Evolutionary conservation across 371 early-diverging fungal genomes (phyloP), one percentile per base, ranked within the genome.

Genomic region (Mucor sp.): DNA sequence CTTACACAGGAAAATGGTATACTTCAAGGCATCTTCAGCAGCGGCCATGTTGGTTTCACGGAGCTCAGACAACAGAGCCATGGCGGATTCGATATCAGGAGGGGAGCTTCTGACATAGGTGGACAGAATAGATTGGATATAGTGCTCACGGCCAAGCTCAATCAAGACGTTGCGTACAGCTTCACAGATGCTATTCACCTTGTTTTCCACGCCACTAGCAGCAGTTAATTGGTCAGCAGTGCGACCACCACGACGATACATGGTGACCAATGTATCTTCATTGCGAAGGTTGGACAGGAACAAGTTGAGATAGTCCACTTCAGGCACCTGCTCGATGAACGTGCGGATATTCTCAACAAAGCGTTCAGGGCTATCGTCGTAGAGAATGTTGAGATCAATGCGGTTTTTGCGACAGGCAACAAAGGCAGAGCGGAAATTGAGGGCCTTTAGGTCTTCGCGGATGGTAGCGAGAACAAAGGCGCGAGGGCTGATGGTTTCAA

Each of bases 401-500:
- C 98, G 87, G 78, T 98, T 95, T 63, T 87, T 89, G 43, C 98
- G 90, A 77, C 97, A 97, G 1, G 85, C 78, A 17, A 92, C 58
- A 60, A 98, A 94, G 0, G 98, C 99, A 6, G 85, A 84, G 33
- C 85, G 79, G 77, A 91, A 98, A 35, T 92, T 86, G 23, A 81
- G 70, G n/a, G 82, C 75, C 63, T 91, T 86, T 28, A 97, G 62
- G 12, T 85, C 75, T 41, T 90, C 84, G 7, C 94, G 85, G n/a
- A 97, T 91, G 7, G 86, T 77, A 0, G 93, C 86, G 19, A 98
- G 79, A 0, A 97, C 96, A 73, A 99, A 79, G 1, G 97, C 94
- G 6, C 98, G 89, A 5, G 99, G 99, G 28, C 87, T 85, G n/a
- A 99, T 85, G 0, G 98, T 97, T 76, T 99, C 99, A 57, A 98